Conservation (phyloP, 2,329 filamentous ascomycete species). For the Aspergillus sp. region DNA sequence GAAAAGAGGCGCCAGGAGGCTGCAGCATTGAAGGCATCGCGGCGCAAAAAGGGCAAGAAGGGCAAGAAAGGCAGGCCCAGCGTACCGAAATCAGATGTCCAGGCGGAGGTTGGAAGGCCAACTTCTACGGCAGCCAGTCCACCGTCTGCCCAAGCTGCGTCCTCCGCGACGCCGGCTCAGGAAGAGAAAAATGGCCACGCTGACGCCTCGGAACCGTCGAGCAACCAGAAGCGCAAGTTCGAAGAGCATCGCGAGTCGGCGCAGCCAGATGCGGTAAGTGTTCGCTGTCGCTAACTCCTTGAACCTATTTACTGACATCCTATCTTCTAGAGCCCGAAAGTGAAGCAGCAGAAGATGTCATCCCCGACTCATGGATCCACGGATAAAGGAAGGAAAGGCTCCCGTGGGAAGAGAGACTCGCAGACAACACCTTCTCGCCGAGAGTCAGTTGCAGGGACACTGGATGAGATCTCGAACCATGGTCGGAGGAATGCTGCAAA, state of each 20-base stretch:
- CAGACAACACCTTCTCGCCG: slow-evolving; percentile 18
- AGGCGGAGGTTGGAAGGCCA: slow-evolving; percentile 27
- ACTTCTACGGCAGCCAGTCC: slow-evolving; percentile 19
- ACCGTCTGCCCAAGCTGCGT: slow-evolving; percentile 9
- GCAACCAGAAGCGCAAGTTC: slow-evolving; percentile 37
- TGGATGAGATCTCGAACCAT: slow-evolving; percentile 50
- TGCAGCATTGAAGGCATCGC: slow-evolving; percentile 48
- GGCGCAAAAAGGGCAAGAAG: slow-evolving; percentile 47
- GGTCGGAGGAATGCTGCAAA: slow-evolving; percentile 60
- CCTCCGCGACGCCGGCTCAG: slow-evolving; percentile 14
- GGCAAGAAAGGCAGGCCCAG: slow-evolving; percentile 55
- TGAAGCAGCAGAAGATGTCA: slow-evolving; percentile 33
- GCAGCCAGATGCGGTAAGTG: slow-evolving; percentile 23
- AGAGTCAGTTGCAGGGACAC: slow-evolving; percentile 21
- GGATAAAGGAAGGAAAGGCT: slow-evolving; percentile 15
- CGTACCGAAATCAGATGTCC: slow-evolving; percentile 46
- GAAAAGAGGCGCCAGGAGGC: slow-evolving; percentile 54
- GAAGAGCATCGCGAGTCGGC: slow-evolving; percentile 28
- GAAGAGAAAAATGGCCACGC: slow-evolving; percentile 20
- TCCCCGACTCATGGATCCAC: slow-evolving; percentile 14
- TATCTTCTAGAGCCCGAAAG: slow-evolving; percentile 27
- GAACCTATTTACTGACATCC: slow-evolving; percentile 14
- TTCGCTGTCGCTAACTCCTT: not conserved
- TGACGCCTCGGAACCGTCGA: slow-evolving; percentile 14
- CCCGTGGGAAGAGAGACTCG: slow-evolving; percentile 25